Evolutionary conservation across 2,329 filamentous ascomycete genomes (phyloP), one percentile per base, ranked within the genome.

Genomic region (Pezicula radicicola): DNA sequence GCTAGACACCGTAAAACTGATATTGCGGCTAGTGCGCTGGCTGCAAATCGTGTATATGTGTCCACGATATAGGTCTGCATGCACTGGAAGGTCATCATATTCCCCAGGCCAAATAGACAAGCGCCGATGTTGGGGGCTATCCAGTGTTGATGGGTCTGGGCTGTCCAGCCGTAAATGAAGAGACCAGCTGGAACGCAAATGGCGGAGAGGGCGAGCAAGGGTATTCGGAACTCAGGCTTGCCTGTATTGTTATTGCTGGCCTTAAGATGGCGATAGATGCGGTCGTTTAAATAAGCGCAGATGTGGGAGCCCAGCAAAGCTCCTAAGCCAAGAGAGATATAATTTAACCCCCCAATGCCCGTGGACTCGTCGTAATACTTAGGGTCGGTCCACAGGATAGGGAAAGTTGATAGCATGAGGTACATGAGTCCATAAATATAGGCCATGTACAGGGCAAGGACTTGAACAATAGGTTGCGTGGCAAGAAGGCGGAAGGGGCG

Each of bases 151-250:
- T 73, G 63, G 21, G 73, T 71, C 45, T 82, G 70, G 0, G 78
- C 78, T 0, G 72, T 70, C 81, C 81, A 84, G 35, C 81, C 81
- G 60, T 83, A 84, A 65, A 75, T 72, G 55, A 83, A 75, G 0
- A 84, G 69, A 1, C 78, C 75, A 9, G 85, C 68, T 0, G 84
- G 84, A 0, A 85, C 57, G 1, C 85, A 55, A 0, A 86, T 37
- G 0, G 76, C 75, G 0, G 77, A 79, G 0, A 79, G 70, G 13
- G 81, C 61, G 68, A 84, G 79, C 2, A 85, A 68, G 0, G 83
- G 84, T 0, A 85, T 72, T n/a, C 85, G 78, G 60, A 81, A 85
- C 58, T 89, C 85, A 0, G 85, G 84, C 51, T 58, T 59, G 13
- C 59, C 62, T 3, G 65, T 55, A 18, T 59, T 59, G 69, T 60